Percentiles rank a stretch among this genome's conserved stretches.
Conservation (phyloP, 768 basidiomycete species). For the Pisolithus sp. region DNA sequence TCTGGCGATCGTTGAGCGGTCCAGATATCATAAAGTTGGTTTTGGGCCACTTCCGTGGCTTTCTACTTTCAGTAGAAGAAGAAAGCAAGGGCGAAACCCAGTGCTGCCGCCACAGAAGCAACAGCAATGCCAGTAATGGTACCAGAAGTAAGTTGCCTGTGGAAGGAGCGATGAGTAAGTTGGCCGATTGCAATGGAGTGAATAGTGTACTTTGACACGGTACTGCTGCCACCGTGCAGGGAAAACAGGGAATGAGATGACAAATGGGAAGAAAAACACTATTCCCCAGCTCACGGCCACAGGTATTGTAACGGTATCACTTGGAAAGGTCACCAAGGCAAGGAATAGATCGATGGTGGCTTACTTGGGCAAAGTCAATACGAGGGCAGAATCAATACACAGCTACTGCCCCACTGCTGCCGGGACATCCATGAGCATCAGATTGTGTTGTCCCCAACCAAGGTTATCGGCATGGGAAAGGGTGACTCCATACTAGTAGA, state of each 20-base stretch:
- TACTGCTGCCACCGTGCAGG: not conserved
- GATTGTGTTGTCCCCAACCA: constrained; percentile 32
- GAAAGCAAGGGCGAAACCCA: constrained; percentile 8
- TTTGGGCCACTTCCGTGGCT: constrained; percentile 10
- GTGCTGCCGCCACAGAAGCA: constrained; percentile 9
- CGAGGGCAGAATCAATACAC: constrained; percentile 28
- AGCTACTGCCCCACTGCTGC: constrained; percentile 12
- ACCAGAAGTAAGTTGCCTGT: constrained; percentile 15
- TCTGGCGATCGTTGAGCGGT: constrained; percentile 3
- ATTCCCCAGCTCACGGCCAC: too few species aligned
- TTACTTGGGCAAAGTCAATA: constrained; percentile 17
- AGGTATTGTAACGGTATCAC: not conserved
- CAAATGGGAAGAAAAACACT: too few species aligned
- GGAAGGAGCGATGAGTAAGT: not conserved
- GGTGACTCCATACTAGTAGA: constrained; percentile 19
- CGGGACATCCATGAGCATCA: constrained; percentile 30
- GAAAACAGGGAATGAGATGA: not conserved
- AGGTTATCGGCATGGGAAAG: constrained; percentile 32
- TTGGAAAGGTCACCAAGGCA: not conserved
- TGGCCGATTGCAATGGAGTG: not conserved
- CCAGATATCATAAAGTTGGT: constrained; percentile 7
- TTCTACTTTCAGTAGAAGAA: constrained; percentile 26
- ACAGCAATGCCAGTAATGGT: constrained; percentile 19
- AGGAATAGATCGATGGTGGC: too few species aligned
- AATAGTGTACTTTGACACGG: constrained; percentile 9